Evolutionary conservation across 345 rosid genomes (phyloP), one percentile per base, ranked within the genome.

Genomic region (Pugionium dolabratum): DNA sequence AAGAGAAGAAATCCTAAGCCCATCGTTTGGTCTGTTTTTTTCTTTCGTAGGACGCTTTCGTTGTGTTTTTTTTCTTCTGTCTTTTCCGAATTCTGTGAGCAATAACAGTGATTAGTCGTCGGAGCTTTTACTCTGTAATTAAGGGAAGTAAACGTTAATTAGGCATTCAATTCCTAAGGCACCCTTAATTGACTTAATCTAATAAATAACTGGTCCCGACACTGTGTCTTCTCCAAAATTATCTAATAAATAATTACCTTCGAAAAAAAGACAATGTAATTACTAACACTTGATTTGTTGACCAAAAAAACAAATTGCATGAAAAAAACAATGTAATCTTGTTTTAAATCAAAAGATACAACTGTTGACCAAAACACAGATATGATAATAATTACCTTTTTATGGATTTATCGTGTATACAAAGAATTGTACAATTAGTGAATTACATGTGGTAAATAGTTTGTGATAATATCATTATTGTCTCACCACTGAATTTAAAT

Each of bases 1-100:
- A 44, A 3, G 78, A 73, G 79, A 62, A 73, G 80, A 79, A 79
- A 79, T 64, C 63, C 1, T 79, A 74, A 80, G 76, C 78, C 65
- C 56, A 71, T 54, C 61, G 60, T 59, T 51, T 27, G 11, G 26
- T 50, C 36, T 52, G 27, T 10, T 51, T 8, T 29, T 62, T 18
- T 18, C 18, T 18, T 18, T 18, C 18, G 18, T 18, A 18, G 18
- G 61, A 69, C 53, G 9, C 30, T 43, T 60, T 69, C 42, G 31
- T 35, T 35, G 10, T 29, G 32, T 3, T 32, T 33, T 32, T 39
- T 7, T 18, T n/a, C n/a, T 18, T 18, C 18, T 60, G 58, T 47
- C 29, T 71, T 69, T 52, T 64, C 6, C 28, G 53, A 57, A 9
- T 3, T 62, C 52, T 69, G 18, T 54, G 30, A 59, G 41, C 37